Conservation (phyloP, 371 early-diverging fungal species). For the Chytridium lagenaria region DNA sequence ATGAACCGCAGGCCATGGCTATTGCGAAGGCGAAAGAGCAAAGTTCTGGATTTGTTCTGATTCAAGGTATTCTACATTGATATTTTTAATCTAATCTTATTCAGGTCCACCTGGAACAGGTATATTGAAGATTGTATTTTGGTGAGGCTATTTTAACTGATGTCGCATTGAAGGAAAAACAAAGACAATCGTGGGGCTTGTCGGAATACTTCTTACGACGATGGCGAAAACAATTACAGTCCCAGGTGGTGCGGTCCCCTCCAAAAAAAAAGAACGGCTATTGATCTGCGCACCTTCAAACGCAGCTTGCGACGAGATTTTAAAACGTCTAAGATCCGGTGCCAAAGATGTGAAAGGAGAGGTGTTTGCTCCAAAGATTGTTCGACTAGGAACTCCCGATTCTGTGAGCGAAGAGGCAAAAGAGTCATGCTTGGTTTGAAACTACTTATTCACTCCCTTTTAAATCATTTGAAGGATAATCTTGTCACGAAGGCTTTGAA, state of each 20-base stretch:
- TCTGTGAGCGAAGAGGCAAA: constrained; percentile 74
- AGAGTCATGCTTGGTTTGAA: constrained; percentile 71
- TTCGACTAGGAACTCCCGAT: constrained; percentile 83
- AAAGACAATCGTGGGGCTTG: constrained; percentile 85
- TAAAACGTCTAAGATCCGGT: constrained; percentile 57
- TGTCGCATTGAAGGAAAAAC: constrained; percentile 80
- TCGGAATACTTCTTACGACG: constrained; percentile 68
- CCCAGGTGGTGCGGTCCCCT: constrained; percentile 31
- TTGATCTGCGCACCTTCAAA: constrained; percentile 97
- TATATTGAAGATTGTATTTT: background rate
- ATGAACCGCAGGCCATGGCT: constrained; percentile 89
- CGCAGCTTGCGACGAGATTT: constrained; percentile 97
- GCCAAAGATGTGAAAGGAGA: constrained; percentile 44
- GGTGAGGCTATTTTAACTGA: constrained; percentile 47
- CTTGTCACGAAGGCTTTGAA: constrained; percentile 45
- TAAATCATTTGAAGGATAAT: constrained; percentile 42
- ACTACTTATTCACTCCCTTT: background rate
- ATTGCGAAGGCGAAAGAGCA: constrained; percentile 72
- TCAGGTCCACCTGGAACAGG: constrained; percentile 75
- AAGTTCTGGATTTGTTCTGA: constrained; percentile 81
- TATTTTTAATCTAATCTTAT: constrained; percentile 3
- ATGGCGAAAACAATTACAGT: constrained; percentile 34
- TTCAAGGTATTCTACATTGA: constrained; percentile 67
- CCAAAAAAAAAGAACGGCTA: constrained; percentile 60
- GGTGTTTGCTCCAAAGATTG: constrained; percentile 70